Base-by-base conservation (phyloP, 2,329 filamentous ascomycete genomes). In the Allantophomopsis lycopodina region DNA sequence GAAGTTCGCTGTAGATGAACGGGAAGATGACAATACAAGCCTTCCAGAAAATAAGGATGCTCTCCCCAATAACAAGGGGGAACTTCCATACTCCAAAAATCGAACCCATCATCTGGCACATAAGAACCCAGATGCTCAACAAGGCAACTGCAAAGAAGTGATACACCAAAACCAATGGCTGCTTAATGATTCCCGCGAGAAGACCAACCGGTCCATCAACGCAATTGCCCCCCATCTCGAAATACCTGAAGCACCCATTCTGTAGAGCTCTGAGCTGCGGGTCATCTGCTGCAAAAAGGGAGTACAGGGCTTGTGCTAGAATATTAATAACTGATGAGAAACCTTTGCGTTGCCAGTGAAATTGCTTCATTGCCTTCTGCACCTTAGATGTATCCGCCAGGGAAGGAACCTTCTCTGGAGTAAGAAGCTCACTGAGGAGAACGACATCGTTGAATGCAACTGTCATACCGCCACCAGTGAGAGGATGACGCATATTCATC, bases 401-500 rank as follows among this genome's bases (percentile, higher is more conserved):
- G 44, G 70, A 63, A 6, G 82, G 79, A 0, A 94, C 68, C 6
- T 62, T 59, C 32, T 68, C 61, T 0, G 84, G 85, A 36, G 72
- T 68, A 2, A 95, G 73, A 20, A 94, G 65, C 10, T 79, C 71
- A 1, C 81, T 67, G 18, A 98, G 70, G 1, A 93, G 61, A 10
- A 91, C 71, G 2, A 84, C 88, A 55, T 98, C 91, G 62, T 89
- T 94, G 60, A 98, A 83, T 1, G 86, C 91, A 2, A 96, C 91
- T 0, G 89, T 96, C 91, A 98, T 98, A 51, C 91, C 91, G 48
- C 91, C 91, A 39, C 91, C 91, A 0, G 91, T 98, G 11, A 98
- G 71, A 2, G 91, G 91, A 62, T 98, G 91, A n/a, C 91, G 83
- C 91, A 98, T 98, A 66, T 98, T 98, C 71, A 94, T 80, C 12